Evolutionary conservation across 2,329 filamentous ascomycete species (phyloP).

Genomic region (Fusarium transvaalense): DNA sequence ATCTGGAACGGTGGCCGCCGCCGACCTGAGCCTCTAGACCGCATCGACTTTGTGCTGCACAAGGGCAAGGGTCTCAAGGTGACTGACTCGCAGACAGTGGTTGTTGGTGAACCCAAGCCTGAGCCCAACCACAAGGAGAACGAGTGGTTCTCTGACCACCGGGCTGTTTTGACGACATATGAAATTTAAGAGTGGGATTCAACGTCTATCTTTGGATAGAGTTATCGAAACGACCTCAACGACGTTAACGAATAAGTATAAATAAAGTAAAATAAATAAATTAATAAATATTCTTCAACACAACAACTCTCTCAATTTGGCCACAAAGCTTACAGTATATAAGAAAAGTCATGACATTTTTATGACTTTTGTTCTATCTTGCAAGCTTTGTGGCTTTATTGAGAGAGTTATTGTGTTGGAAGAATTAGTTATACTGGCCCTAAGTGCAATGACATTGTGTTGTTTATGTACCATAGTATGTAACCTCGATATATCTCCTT

Average conservation of each 20-base stretch:
- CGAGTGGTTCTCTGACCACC: constrained; percentile 59
- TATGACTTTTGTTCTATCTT: too few species aligned
- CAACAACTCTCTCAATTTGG: too few species aligned
- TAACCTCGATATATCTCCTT: too few species aligned
- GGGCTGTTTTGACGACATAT: constrained; percentile 52
- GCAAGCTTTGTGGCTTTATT: too few species aligned
- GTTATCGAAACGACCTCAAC: constrained; percentile 6
- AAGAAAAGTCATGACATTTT: too few species aligned
- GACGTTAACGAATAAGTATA: constrained; percentile 18
- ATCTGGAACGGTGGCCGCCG: constrained; percentile 49
- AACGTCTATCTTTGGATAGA: not conserved
- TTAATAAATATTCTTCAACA: not conserved
- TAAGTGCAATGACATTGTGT: too few species aligned
- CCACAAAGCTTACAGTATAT: too few species aligned
- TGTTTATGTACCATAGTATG: too few species aligned
- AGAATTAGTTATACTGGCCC: too few species aligned
- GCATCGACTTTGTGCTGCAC: constrained; percentile 60
- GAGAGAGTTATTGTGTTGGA: too few species aligned
- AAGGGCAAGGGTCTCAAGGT: constrained; percentile 52
- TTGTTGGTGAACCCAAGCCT: constrained; percentile 53
- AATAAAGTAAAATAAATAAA: constrained; percentile 4
- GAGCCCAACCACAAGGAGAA: constrained; percentile 54
- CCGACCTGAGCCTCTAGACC: constrained; percentile 57
- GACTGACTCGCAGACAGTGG: constrained; percentile 47
- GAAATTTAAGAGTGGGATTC: constrained; percentile 27